Percentiles rank a stretch among this genome's conserved stretches.
Evolutionary conservation across 163 green algal species (phyloP).

Genomic region (Coccomyxa subellipsoidea): DNA sequence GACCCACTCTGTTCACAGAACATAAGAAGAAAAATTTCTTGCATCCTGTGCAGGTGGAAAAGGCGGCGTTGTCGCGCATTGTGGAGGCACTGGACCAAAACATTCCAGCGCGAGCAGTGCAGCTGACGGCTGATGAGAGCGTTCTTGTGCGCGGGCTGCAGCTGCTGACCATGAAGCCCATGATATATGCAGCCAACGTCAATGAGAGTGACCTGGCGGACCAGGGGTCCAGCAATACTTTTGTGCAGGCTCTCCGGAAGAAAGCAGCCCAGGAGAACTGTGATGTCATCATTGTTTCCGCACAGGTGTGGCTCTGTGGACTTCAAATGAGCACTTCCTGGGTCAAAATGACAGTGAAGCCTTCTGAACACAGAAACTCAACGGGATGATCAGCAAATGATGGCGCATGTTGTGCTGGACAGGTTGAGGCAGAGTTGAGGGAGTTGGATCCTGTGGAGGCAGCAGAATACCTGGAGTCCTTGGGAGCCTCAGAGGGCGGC

Average conservation of each 20-base stretch:
- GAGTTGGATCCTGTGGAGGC: slow-evolving; percentile 83
- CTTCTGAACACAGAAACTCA: too few species aligned
- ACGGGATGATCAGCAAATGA: too few species aligned
- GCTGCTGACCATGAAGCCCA: slow-evolving; percentile 93
- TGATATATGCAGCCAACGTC: slow-evolving; percentile 94
- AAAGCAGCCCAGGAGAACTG: slow-evolving; percentile 59
- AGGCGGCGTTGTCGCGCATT: slow-evolving; percentile 58
- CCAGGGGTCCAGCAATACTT: slow-evolving; percentile 67
- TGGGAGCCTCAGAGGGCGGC: slow-evolving; percentile 87
- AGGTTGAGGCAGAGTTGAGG: slow-evolving; percentile 94
- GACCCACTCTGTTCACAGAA: too few species aligned
- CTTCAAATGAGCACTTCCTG: too few species aligned
- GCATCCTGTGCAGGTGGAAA: slow-evolving; percentile 31
- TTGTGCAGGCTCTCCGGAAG: slow-evolving; percentile 40
- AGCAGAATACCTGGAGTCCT: slow-evolving; percentile 84
- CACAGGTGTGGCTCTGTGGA: slow-evolving; percentile 58
- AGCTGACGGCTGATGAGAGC: slow-evolving; percentile 76
- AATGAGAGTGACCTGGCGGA: slow-evolving; percentile 85
- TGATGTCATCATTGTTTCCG: slow-evolving; percentile 85
- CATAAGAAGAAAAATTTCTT: not conserved
- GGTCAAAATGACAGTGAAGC: too few species aligned
- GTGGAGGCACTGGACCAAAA: slow-evolving; percentile 59
- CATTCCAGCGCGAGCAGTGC: slow-evolving; percentile 65
- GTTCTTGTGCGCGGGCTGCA: slow-evolving; percentile 71
- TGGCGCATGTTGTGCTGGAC: too few species aligned